Base-by-base conservation (phyloP, 1,284 basidiomycete species). In the Volvariella surrecta region DNA sequence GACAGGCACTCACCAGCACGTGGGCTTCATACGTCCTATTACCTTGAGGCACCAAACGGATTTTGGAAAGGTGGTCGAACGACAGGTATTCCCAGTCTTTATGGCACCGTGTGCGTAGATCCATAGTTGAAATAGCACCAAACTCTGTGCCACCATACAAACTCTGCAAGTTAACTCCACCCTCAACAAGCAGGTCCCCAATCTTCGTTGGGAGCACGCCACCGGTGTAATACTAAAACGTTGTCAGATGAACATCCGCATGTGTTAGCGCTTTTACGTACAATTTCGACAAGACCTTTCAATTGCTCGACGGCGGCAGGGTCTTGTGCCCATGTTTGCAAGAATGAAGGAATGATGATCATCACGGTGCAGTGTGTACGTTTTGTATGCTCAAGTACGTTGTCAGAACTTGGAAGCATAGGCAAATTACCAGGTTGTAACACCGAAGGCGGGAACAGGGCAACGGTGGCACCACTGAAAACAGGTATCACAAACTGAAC, bases 11-110 rank as follows among this genome's bases (percentile, higher is more conserved):
- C 24, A 68, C 68, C 48, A 67, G 38, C 40, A 65, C 52, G 22
- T 67, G 65, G 16, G 53, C 55, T 44, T 71, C 67, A 40, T 58
- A 70, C 1, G 58, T 63, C 20, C 64, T 67, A 50, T 67, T 62
- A 2, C 60, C 63, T 44, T 68, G 64, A n/a, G 60, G 54, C 0
- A 54, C 52, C 67, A 64, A 69, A 42, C 58, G 46, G 4, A 61
- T 42, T 1, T 53, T 59, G 2, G 51, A 47, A 2, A 46, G 45
- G 1, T 60, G 50, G 16, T 46, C 43, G 39, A 67, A 58, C 22
- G 54, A 50, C 37, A 59, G 47, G 32, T 58, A 65, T 37, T 52
- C 47, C 58, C 60, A 60, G 17, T 57, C 51, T 19, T 48, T 41
- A 4, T 46, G 40, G 13, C 39, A 21, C 2, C 32, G 39, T 13